Evolutionary conservation across 352 stramenopile species (phyloP), one percentile per base, ranked within the genome.

Genomic region (Pythium oligandrum): DNA sequence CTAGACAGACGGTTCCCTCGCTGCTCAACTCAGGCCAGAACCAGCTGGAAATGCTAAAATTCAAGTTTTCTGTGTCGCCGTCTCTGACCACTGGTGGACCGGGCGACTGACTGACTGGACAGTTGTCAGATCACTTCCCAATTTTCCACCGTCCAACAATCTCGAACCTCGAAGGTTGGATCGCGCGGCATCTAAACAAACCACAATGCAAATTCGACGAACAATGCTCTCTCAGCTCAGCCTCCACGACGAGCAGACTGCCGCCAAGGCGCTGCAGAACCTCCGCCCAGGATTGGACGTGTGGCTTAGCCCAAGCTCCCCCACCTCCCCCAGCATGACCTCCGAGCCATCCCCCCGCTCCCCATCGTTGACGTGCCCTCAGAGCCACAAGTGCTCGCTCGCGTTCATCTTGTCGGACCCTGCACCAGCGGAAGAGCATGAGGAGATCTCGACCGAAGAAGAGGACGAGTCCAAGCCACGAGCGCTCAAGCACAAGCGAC

Each of bases 171-270:
- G 17, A 26, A 26, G 17, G 17, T 26, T 26, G 17, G 17, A 26
- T 26, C 17, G 17, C 17, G 17, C 17, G 17, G 17, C 17, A 26
- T 26, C 43, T 31, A 60, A 31, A 40, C 33, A 35, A 46, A 32
- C 48, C 6, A 32, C 50, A 12, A 54, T 52, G 51, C 44, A 63
- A 6, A 52, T 53, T 39, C 49, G 38, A 42, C 40, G n/a, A 35
- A 58, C 30, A 2, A 64, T 64, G 57, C 50, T 64, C 51, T 64
- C 57, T 36, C 57, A 64, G n/a, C 43, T 64, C 10, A 44, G 51
- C 12, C 37, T 53, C 10, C 9, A 40, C n/a, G 50, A 64, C 10
- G 57, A 59, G 2, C 8, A 38, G 26, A 36, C 44, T 6, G 9
- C 35, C 6, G 34, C 32, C 45, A 54, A 48, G 35, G 31, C 44